Base-by-base conservation (phyloP, 1,284 basidiomycete genomes). In the Heterobasidion irregulare region DNA sequence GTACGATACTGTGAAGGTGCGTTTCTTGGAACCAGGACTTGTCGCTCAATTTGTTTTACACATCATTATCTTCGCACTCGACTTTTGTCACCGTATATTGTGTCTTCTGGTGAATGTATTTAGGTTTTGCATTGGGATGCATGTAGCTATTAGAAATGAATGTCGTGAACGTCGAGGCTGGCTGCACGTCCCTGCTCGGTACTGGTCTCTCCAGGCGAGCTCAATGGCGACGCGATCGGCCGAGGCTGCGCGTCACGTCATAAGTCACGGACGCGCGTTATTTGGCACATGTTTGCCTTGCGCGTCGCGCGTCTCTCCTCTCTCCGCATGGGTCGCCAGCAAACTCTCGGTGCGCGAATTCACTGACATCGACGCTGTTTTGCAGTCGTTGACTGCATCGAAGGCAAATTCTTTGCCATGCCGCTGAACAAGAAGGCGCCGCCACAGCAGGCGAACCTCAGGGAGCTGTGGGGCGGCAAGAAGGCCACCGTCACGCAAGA, bases 401-500 rank as follows among this genome's bases (percentile, higher is more conserved):
- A 63, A 85, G 84, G 78, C 43, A 88, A 80, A 63, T 89, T 87
- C 75, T 81, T 90, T 59, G 73, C 77, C 53, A 86, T 88, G 83
- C 84, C 88, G 0, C 77, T 77, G 59, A 75, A 74, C 44, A 65
- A 68, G 46, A 89, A 86, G 66, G 83, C 84, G 8, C 78, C 72
- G 8, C 78, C 72, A 36, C 86, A 89, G 58, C 87, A 90, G 67
- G 74, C 86, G 18, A 89, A 72, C 62, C 75, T 92, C 36, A 76
- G 78, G 58, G 86, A 89, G 57, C 76, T 88, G 73, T 91, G 86
- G 85, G 74, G 74, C 43, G 73, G 71, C 34, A 58, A 61, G 19
- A 59, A 56, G n/a, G 52, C 9, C 12, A 55, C 58, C 8, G 55
- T 47, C 16, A 46, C 53, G 35, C 57, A 61, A 13, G 41, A 59